Evolutionary conservation across 805 yeast species (phyloP), one percentile per base, ranked within the genome.

Genomic region (Candida corydali): DNA sequence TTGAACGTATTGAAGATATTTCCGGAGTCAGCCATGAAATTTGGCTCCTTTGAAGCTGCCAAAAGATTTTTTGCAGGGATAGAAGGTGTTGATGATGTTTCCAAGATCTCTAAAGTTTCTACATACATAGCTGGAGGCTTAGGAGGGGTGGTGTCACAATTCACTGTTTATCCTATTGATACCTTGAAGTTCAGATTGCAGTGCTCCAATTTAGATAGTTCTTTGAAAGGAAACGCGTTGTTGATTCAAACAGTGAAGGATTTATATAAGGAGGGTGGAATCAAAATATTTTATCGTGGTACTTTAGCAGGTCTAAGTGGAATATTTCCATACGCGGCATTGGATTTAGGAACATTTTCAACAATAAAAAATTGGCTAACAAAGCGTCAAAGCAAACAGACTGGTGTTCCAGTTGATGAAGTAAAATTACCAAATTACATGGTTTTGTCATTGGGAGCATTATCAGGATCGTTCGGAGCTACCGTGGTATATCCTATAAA

Each of bases 21-120:
- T 54, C 98, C 98, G 0, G 98, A 91, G 57, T 83, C 95, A 25
- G 97, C 98, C 1, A 91, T 91, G 77, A 93, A 93, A 55, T 91
- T 93, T 61, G 98, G 98, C 3, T 80, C 95, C 3, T 91, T 93
- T 57, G 98, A 91, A 57, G 75, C 87, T 4, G 81, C 89, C 0
- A 93, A 93, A 52, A 69, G 84, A 39, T 52, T 82, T 19, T 65
- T 93, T 52, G 82, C 95, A 15, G 56, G 65, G 18, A 41, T 89
- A 6, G 96, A 87, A 59, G 95, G 95, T 10, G 80, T 78, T 5
- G 70, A 70, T 9, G 89, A 83, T 52, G 73, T 82, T 2, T 59
- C 82, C 1, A 75, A 85, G 29, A 62, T 91, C 37, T 84, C 95
- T 0, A 78, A 80, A 44, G 52, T 75, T 1, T 75, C 97, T 1